Percentiles rank a stretch among this genome's conserved stretches.
phyloP scores from a whole-genome alignment of 352 stramenopile species.

The Phytophthora kernoviae region DNA sequence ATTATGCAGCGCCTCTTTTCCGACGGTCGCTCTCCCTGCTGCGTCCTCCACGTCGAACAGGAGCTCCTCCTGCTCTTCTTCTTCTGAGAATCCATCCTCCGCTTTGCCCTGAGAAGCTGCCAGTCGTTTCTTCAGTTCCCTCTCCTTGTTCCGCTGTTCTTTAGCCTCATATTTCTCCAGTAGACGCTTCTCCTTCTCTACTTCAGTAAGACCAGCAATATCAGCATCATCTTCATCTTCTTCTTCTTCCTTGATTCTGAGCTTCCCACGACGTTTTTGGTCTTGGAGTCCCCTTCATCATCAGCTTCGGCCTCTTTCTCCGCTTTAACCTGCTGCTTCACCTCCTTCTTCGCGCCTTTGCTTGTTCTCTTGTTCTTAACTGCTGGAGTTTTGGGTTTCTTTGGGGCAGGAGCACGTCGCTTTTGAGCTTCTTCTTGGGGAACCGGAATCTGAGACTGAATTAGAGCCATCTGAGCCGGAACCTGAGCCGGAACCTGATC shows the following conservation, averaged over 20 bases:
- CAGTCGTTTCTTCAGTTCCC: conserved; percentile 81
- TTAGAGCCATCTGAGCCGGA: conserved; percentile 19
- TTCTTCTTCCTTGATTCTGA: conserved; percentile 41
- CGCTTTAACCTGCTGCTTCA: conserved; percentile 39
- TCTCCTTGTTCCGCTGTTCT: conserved; percentile 83
- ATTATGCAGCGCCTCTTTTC: conserved; percentile 81
- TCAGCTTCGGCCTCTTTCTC: conserved; percentile 65
- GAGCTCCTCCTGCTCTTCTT: conserved; percentile 51
- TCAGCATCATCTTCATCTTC: conserved; percentile 62
- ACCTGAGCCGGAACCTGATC: conserved; percentile 41
- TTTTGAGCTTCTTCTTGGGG: conserved; percentile 65
- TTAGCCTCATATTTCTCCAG: conserved; percentile 88
- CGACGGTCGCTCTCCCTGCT: conserved; percentile 71
- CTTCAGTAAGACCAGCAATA: conserved; percentile 75
- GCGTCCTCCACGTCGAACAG: conserved; percentile 58
- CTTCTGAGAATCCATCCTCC: conserved; percentile 37
- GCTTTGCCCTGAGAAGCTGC: conserved; percentile 59
- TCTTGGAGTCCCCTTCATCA: conserved; percentile 46
- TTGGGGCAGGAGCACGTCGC: conserved; percentile 31
- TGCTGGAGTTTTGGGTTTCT: conserved; percentile 33
- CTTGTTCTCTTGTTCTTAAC: conserved; percentile 45
- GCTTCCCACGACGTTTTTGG: conserved; percentile 38
- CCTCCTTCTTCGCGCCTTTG: conserved; percentile 41
- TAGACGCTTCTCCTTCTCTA: conserved; percentile 87
- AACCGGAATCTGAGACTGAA: conserved; percentile 30